phyloP scores from a whole-genome alignment of 2,329 filamentous ascomycete genomes.

The Ramichloridium luteum region DNA sequence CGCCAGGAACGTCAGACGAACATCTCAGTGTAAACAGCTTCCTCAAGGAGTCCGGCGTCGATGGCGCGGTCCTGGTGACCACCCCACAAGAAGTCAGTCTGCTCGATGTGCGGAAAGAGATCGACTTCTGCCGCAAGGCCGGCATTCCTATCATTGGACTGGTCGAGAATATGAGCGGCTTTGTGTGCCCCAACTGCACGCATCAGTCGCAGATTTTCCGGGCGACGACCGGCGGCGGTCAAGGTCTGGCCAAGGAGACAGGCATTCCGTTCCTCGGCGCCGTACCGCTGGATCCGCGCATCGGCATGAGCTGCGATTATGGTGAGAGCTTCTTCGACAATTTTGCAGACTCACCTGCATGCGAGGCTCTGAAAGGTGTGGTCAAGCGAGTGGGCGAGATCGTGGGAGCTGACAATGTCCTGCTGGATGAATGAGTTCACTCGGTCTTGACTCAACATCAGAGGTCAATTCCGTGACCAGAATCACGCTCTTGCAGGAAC shows the following conservation, averaged over 20 bases:
- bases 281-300: constrained; percentile 83
- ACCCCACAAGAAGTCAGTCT: constrained; percentile 91
- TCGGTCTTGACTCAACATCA: too few relatives aligned
- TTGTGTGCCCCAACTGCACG: constrained; percentile 87
- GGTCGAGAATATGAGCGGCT: constrained; percentile 96
- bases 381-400: constrained; percentile 51
- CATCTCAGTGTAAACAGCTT: constrained; percentile 89
- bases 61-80: constrained; percentile 84
- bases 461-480: too few relatives aligned
- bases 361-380: constrained; percentile 65
- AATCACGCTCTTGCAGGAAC: too few relatives aligned
- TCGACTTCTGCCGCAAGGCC: constrained; percentile 93
- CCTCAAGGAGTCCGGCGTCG: constrained; percentile 79
- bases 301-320: constrained; percentile 93
- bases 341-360: constrained; percentile 87
- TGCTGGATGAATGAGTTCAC: constrained; percentile 17
- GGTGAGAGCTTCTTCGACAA: constrained; percentile 95
- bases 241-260: constrained; percentile 70
- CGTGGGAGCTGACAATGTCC: constrained; percentile 21
- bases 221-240: constrained; percentile 79
- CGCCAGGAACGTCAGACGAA: constrained; percentile 89
- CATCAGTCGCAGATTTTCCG: constrained; percentile 74
- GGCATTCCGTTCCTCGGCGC: constrained; percentile 77
- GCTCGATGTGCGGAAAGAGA: constrained; percentile 89
- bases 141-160: constrained; percentile 78